Base-by-base conservation (phyloP, 192 early-diverging fungal species). In the Podila epigama region DNA sequence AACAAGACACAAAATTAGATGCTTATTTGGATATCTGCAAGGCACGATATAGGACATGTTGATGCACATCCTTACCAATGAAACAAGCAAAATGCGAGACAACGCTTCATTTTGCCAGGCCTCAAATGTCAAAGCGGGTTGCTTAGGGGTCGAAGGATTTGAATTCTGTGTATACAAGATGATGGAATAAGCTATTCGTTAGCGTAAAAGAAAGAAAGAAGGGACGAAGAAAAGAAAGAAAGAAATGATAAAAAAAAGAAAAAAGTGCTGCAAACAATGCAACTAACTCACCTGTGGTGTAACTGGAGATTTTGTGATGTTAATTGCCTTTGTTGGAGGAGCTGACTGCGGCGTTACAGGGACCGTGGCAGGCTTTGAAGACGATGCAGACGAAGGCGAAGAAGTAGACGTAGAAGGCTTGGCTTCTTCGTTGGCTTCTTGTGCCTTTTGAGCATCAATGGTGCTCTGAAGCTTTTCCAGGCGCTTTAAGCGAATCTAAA, bases 81-180 rank as follows among this genome's bases (percentile, higher is more conserved):
- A 93, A 25, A 94, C 90, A 18, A 86, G 79, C 53, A 98, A 84
- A 33, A 98, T 85, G 58, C 84, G 87, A 15, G 91, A 91, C 18
- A 95, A 75, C 6, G 91, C 91, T 39, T 92, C 89, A 73, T 94
- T 91, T 70, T 94, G 92, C 96, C 96, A 98, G 18, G 88, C 87
- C 28, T 87, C 88, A 62, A 90, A 83, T 1, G 82, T 82, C 52
- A 86, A 72, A 32, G 71, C 54, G 10, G 87, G 64, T 29, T 64
- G 68, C 41, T 62, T 65, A 2, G 67, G 42, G 22, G 67, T 77
- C 16, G 67, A 42, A 3, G 80, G 63, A 8, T 32, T 50, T 5
- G 60, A 40, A 27, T 69, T 20, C 62, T 70, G 33, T 36, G 31
- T 37, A 22, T 28, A 15, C 8, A 60, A 56, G 41, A 33, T 13